A percentile compares a stretch with the other conserved stretches of the same genome.
Evolutionary conservation across 768 basidiomycete species (phyloP).

Genomic region (Polyporus arcularius): DNA sequence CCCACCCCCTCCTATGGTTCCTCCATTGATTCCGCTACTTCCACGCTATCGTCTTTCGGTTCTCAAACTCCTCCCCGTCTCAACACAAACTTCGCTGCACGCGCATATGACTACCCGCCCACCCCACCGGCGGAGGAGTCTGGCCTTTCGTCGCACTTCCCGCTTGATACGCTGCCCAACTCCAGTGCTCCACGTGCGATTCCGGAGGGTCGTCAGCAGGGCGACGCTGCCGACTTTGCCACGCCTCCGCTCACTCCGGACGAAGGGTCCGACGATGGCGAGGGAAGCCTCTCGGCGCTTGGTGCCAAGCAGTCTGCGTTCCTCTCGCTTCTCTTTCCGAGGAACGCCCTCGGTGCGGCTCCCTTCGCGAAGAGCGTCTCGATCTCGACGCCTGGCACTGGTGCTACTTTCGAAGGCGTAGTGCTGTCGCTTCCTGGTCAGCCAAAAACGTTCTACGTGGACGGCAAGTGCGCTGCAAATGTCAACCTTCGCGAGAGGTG

Average conservation of each 20-base stretch:
- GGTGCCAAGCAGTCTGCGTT: constrained; percentile 54
- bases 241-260: constrained; percentile 86
- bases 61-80: constrained; percentile 22
- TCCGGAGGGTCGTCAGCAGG: constrained; percentile 15
- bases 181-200: constrained; percentile 31
- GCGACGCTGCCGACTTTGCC: constrained; percentile 40
- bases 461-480: constrained; percentile 78
- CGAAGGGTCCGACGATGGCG: constrained; percentile 51
- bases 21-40: constrained; percentile 29
- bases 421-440: constrained; percentile 73
- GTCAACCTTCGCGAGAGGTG: constrained; percentile 86
- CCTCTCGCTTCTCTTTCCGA: constrained; percentile 77
- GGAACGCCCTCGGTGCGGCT: constrained; percentile 63
- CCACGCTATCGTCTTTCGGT: constrained; percentile 40
- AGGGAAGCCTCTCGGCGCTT: constrained; percentile 42
- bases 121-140: constrained; percentile 31
- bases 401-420: constrained; percentile 73
- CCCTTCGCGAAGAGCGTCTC: constrained; percentile 76
- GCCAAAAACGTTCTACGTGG: constrained; percentile 79
- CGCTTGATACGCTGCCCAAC: constrained; percentile 11
- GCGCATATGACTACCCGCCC: constrained; percentile 29
- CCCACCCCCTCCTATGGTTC: constrained; percentile 36
- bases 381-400: constrained; percentile 69
- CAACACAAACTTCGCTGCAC: constrained; percentile 8
- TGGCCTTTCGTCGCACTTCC: constrained; percentile 18